Conservation (phyloP, 441 rosid genomes). For the Aquilaria agallochum region DNA sequence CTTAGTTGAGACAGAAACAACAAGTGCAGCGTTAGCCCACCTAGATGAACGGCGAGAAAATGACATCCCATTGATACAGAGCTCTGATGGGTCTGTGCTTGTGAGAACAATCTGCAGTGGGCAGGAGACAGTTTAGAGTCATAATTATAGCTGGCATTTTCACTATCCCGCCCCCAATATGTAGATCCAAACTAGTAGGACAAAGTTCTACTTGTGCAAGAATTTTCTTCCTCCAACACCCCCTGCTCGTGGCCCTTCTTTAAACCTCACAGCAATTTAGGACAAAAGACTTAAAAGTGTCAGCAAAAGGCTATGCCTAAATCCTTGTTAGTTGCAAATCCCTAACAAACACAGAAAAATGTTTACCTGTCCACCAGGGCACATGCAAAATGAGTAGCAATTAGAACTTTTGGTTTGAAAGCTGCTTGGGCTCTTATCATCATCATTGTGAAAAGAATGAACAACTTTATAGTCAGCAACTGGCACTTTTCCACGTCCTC, state of each 20-base stretch:
- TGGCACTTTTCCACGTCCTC: conserved; percentile 89
- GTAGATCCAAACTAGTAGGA: not conserved
- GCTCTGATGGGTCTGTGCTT: conserved; percentile 75
- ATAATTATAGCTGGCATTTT: too few relatives aligned
- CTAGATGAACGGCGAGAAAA: conserved; percentile 92
- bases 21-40: conserved; percentile 98
- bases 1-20: conserved; percentile 59
- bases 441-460: conserved; percentile 45
- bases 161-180: too few relatives aligned
- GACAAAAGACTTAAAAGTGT: too few relatives aligned
- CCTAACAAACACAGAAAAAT: not conserved
- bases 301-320: too few relatives aligned
- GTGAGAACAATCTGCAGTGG: conserved; percentile 84
- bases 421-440: conserved; percentile 25
- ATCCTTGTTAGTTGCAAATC: too few relatives aligned
- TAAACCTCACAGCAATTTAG: not conserved
- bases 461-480: conserved; percentile 94
- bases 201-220: conserved; percentile 3
- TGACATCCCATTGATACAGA: conserved; percentile 96
- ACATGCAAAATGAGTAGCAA: conserved; percentile 99
- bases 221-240: not conserved
- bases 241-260: not conserved
- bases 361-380: conserved; percentile 97
- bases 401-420: conserved; percentile 35
- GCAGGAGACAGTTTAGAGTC: too few relatives aligned